Base-by-base conservation (phyloP, 2,329 filamentous ascomycete species). In the Graphium sp. region DNA sequence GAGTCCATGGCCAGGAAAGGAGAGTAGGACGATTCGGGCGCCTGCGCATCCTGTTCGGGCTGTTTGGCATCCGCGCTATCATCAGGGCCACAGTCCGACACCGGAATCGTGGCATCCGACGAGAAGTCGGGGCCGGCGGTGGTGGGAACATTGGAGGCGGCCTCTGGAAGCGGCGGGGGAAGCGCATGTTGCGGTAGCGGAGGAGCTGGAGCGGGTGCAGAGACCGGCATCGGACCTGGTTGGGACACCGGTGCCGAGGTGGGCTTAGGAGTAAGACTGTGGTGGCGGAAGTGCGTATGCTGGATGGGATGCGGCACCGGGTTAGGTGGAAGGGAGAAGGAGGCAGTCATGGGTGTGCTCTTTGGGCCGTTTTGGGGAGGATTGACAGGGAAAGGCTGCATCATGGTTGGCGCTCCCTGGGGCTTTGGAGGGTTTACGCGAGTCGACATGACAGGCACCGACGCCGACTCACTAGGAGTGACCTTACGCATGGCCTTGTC, bases 1-100 rank as follows among this genome's bases (percentile, higher is more conserved):
- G 87, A 95, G 40, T 82, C 77, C 49, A 94, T 80, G 29, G 70
- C 62, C 22, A 60, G 69, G 8, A 75, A 63, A 17, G 78, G 77
- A n/a, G 79, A 81, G 33, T 75, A 81, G 31, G 69, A 53, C 29
- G 72, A 62, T n/a, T 67, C 56, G 11, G 41, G 33, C 16, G 28
- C 34, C 5, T 40, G 34, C n/a, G 41, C 30, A 22, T 60, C 56
- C 19, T 46, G 46, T 17, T 63, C 58, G 5, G 42, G 39, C 18
- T 36, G 37, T 45, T 49, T 65, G 42, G 52, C 69, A 35, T 38
- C 50, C 35, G 32, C 33, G 23, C 37, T 54, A 43, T 60, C 69
- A 41, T 58, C 77, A 38, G 52, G 58, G 15, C 59, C 62, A 26
- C 59, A 62, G 25, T 83, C 77, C 1, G 77, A 83, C 4, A 75